A percentile compares a stretch with the other conserved stretches of the same genome.
Evolutionary conservation across 805 yeast species (phyloP).

Genomic region (Myxozyma neglecta): DNA sequence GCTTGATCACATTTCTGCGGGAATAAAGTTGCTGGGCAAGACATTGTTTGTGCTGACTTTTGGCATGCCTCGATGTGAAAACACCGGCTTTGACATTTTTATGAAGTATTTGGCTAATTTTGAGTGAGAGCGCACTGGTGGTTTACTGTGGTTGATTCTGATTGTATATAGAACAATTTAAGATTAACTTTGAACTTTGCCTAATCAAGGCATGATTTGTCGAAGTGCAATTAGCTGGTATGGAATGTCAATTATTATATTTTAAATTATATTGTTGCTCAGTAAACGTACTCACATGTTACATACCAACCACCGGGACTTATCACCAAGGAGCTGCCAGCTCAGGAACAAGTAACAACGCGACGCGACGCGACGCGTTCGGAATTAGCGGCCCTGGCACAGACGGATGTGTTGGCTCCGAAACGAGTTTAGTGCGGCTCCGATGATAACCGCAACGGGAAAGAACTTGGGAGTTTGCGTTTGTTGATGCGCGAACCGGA

Average conservation of each 20-base stretch:
- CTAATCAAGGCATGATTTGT: too few relatives aligned
- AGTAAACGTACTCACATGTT: too few relatives aligned
- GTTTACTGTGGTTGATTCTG: not conserved
- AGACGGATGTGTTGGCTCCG: not conserved
- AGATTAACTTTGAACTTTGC: not conserved
- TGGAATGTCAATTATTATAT: too few relatives aligned
- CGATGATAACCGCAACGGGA: not conserved
- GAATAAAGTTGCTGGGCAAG: not conserved
- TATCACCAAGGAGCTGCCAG: not conserved
- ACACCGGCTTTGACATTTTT: too few relatives aligned
- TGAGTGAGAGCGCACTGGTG: too few relatives aligned
- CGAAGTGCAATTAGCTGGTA: too few relatives aligned
- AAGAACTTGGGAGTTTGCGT: slow-evolving; percentile 11
- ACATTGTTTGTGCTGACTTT: not conserved
- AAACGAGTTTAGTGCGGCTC: slow-evolving; percentile 9
- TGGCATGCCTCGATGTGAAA: not conserved
- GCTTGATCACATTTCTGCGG: not conserved
- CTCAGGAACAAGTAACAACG: not conserved
- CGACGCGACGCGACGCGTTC: not conserved
- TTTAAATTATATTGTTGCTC: too few relatives aligned
- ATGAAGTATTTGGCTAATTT: too few relatives aligned
- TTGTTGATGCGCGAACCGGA: slow-evolving; percentile 8
- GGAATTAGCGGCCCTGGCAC: not conserved
- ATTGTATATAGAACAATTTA: not conserved
- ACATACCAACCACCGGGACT: too few relatives aligned